phyloP scores from a whole-genome alignment of 495 filamentous ascomycete genomes.

The Hyaloscypha finlandica region DNA sequence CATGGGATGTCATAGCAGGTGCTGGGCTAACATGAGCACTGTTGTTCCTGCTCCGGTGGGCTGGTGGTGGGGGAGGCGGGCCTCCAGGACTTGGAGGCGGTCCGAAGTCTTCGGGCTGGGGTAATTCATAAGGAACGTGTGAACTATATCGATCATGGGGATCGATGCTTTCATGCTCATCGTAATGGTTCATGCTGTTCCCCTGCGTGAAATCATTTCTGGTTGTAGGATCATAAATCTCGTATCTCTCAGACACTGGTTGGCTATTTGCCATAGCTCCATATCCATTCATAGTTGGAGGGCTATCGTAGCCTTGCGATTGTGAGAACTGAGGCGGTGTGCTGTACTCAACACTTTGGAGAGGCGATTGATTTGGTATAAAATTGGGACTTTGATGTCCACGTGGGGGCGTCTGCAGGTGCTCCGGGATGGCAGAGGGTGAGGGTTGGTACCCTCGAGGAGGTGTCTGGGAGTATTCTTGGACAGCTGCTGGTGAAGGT shows the following conservation, averaged over 20 bases:
- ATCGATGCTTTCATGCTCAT: slow-evolving; percentile 19
- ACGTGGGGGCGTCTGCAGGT: slow-evolving; percentile 31
- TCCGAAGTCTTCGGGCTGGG: slow-evolving; percentile 25
- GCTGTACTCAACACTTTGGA: slow-evolving; percentile 47
- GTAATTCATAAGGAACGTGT: slow-evolving; percentile 22
- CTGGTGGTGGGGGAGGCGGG: slow-evolving; percentile 34
- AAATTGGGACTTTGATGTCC: slow-evolving; percentile 30
- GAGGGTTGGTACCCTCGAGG: slow-evolving; percentile 41
- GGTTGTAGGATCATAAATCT: slow-evolving; percentile 20
- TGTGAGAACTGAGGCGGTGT: slow-evolving; percentile 30
- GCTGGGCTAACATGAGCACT: slow-evolving; percentile 23
- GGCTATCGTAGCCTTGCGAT: slow-evolving; percentile 22
- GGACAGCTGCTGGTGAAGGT: slow-evolving; percentile 25
- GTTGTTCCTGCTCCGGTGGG: slow-evolving; percentile 28
- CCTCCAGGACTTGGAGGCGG: slow-evolving; percentile 32
- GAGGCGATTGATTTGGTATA: slow-evolving; percentile 42
- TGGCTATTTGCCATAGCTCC: slow-evolving; percentile 12
- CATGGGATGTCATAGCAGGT: slow-evolving; percentile 18
- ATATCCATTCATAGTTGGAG: slow-evolving; percentile 22
- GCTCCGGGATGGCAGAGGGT: slow-evolving; percentile 30
- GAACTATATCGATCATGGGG: slow-evolving; percentile 20
- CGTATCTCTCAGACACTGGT: slow-evolving; percentile 19
- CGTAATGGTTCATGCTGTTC: slow-evolving; percentile 19
- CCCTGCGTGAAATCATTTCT: slow-evolving; percentile 21
- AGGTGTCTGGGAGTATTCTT: slow-evolving; percentile 44